Evolutionary conservation across 1,284 basidiomycete species (phyloP).

Genomic region (Apiotrichum akiyoshidainum): DNA sequence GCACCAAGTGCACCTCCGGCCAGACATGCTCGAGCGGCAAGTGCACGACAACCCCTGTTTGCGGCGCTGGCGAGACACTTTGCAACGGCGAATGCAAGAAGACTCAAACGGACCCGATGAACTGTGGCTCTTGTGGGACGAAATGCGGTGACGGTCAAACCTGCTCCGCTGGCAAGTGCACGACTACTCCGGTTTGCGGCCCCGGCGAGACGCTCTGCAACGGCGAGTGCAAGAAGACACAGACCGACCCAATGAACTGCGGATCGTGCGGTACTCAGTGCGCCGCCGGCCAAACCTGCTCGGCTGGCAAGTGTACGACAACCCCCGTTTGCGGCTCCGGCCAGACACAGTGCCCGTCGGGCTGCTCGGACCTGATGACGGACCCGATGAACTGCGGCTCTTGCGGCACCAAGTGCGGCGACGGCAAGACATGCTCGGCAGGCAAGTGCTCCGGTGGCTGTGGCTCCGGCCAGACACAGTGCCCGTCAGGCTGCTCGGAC

Average conservation of each 20-base stretch:
- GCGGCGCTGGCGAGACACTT: not conserved
- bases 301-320: too few species aligned
- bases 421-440: too few species aligned
- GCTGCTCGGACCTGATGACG: too few species aligned
- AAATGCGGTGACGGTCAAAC: too few species aligned
- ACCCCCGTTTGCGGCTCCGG: too few species aligned
- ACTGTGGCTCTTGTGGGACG: not conserved
- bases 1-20: too few species aligned
- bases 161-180: not conserved
- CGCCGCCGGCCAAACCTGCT: too few species aligned
- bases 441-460: too few species aligned
- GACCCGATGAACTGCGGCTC: not conserved
- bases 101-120: not conserved
- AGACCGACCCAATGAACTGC: not conserved
- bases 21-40: not conserved
- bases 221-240: not conserved
- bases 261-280: not conserved
- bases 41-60: not conserved
- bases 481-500: too few species aligned
- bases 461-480: too few species aligned
- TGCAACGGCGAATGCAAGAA: not conserved
- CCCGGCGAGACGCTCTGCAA: not conserved
- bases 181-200: not conserved
- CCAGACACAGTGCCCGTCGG: too few species aligned
- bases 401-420: not conserved